Evolutionary conservation across 257 asterid genomes (phyloP).

Genomic region (Solanum boliviense): DNA sequence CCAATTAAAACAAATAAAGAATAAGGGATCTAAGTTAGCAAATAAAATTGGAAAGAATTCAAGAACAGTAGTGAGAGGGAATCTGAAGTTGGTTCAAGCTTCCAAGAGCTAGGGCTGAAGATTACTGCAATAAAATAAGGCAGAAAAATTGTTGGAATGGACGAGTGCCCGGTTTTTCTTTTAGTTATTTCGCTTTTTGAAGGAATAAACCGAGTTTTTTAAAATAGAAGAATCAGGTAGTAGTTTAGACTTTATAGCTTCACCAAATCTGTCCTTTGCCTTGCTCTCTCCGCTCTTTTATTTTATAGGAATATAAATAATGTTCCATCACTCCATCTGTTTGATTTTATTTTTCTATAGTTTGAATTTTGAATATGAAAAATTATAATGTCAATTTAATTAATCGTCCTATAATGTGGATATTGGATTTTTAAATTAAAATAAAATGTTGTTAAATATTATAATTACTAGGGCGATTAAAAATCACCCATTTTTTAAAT

Average conservation of each 20-base stretch:
- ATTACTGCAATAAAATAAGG: neutral
- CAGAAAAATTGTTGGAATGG: neutral
- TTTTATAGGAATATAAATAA: neutral
- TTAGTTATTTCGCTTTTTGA: neutral
- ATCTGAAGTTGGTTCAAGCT: neutral
- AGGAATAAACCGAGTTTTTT: neutral
- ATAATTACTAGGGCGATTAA: too few species aligned
- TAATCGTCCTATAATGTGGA: neutral
- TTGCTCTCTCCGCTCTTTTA: neutral
- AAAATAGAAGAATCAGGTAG: neutral
- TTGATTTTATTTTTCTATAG: too few species aligned
- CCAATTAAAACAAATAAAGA: neutral
- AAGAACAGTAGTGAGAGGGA: neutral
- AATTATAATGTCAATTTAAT: too few species aligned
- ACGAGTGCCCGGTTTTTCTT: neutral
- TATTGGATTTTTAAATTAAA: too few species aligned
- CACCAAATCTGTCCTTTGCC: neutral
- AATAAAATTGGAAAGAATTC: neutral
- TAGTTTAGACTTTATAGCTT: neutral
- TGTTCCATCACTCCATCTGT: neutral
- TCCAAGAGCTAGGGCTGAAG: neutral
- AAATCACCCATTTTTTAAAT: too few species aligned
- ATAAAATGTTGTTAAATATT: too few species aligned
- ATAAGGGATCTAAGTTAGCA: neutral
- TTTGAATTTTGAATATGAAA: too few species aligned